These are phyloP conservation scores for Microdochium trichocladiopsis DNA, from an alignment of 2,329 filamentous ascomycete species.

Conservation along the genomic window DNA sequence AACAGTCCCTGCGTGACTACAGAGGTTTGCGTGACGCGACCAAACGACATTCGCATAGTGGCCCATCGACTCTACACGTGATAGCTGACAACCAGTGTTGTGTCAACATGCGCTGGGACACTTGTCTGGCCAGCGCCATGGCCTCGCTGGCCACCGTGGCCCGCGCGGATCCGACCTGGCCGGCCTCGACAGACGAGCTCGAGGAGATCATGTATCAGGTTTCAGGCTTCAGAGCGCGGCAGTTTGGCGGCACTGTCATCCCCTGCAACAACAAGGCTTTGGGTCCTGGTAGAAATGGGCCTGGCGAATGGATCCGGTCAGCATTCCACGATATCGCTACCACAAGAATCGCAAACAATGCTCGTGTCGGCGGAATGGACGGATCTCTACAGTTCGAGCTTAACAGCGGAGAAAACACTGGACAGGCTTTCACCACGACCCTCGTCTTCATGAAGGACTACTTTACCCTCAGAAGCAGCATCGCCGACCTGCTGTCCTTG, in stretches of 20 bases:
- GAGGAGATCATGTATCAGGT: conserved; percentile 59
- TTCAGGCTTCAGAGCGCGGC: conserved; percentile 43
- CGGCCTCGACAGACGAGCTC: conserved; percentile 50
- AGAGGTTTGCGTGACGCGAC: too few species aligned
- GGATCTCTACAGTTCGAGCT: conserved; percentile 55
- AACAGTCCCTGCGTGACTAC: too few species aligned
- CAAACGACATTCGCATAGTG: too few species aligned
- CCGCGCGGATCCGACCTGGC: conserved; percentile 51
- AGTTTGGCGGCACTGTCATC: conserved; percentile 48
- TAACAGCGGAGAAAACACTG: conserved; percentile 46
- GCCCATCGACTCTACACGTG: too few species aligned
- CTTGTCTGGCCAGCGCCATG: conserved; percentile 22
- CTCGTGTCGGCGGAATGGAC: conserved; percentile 45
- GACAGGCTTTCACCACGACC: conserved; percentile 45
- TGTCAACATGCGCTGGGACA: conserved; percentile 20
- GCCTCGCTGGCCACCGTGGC: conserved; percentile 26
- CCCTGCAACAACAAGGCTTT: conserved; percentile 48
- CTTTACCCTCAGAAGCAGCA: conserved; percentile 39
- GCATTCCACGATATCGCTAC: conserved; percentile 58
- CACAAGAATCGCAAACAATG: conserved; percentile 34
- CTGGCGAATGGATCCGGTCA: conserved; percentile 54
- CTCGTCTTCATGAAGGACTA: conserved; percentile 47
- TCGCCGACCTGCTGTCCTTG: conserved; percentile 51
- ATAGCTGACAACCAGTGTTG: too few species aligned
- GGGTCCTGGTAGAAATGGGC: conserved; percentile 47